These are phyloP conservation scores for Candida manassasensis DNA, from an alignment of 805 yeast genomes.

Conservation along the genomic window DNA sequence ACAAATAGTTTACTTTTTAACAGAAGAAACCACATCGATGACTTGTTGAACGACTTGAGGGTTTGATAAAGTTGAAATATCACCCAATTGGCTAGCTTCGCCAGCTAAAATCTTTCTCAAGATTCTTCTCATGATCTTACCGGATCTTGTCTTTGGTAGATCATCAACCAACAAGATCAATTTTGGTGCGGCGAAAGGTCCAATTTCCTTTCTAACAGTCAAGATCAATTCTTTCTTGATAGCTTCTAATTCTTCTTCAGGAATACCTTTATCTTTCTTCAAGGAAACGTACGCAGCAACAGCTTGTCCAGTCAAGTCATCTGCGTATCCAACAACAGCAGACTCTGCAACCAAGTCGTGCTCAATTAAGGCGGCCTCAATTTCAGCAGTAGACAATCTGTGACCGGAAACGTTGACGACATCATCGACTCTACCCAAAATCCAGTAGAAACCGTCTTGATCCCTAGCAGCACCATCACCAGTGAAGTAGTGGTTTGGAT, in stretches of 20 bases:
- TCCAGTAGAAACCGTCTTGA: conserved; percentile 95
- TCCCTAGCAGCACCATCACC: conserved; percentile 99
- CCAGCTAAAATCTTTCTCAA: conserved; percentile 89
- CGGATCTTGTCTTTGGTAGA: conserved; percentile 97
- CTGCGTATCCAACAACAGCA: conserved; percentile 95
- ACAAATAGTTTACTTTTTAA: conserved; percentile 11
- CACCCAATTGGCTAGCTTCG: conserved; percentile 92
- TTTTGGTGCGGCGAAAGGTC: conserved; percentile 96
- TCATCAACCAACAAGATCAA: conserved; percentile 77
- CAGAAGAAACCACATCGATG: conserved; percentile 57
- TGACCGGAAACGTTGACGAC: conserved; percentile 98
- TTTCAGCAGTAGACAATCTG: conserved; percentile 96
- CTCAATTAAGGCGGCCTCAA: conserved; percentile 84
- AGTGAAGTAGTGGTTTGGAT: conserved; percentile 90
- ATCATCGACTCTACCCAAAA: conserved; percentile 96
- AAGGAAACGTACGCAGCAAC: conserved; percentile 91
- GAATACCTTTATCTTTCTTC: conserved; percentile 46
- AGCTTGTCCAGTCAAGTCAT: conserved; percentile 96
- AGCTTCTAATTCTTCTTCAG: conserved; percentile 46
- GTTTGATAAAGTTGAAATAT: conserved; percentile 81
- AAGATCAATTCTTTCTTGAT: conserved; percentile 71
- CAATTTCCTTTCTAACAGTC: conserved; percentile 88
- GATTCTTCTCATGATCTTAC: conserved; percentile 97
- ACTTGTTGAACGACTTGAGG: conserved; percentile 78
- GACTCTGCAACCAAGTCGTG: conserved; percentile 81